Base-by-base conservation (phyloP, 2,329 filamentous ascomycete genomes). In the Alternaria alternata region DNA sequence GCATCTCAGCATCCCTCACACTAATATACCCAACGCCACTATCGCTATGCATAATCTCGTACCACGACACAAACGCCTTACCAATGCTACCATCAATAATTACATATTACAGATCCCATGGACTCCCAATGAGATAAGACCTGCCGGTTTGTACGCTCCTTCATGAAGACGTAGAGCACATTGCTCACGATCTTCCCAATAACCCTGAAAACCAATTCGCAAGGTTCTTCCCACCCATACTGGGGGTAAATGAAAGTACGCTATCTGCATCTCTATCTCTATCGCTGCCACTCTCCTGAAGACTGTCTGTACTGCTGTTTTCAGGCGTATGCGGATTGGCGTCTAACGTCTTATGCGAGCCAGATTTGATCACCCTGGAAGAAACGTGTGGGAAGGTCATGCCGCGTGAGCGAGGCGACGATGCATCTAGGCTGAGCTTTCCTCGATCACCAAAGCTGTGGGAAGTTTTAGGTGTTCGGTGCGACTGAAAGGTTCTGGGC, bases 121-220 rank as follows among this genome's bases (percentile, higher is more conserved):
- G 26, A 54, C 5, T 26, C 3, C 42, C 24, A 14, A 39, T 30
- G 12, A 38, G 24, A 38, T n/a, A 38, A 2, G 20, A 38, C 46
- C 12, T 36, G 22, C 34, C 20, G 7, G 24, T 36, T 18, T 38
- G n/a, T 20, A 38, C 5, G 39, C 20, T 42, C 18, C 39, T 42
- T 8, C 39, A 41, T 14, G 22, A 43, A 20, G 18, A 32, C 46
- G 22, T 43, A 22, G 28, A 14, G 16, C 7, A 7, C 22, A 18
- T 30, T n/a, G 7, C n/a, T 43, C 39, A 51, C 38, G 39, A 61
- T 22, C 53, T 32, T 18, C 75, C 74, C 32, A 77, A 42, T 18
- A 78, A 54, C 3, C 72, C 74, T 1, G 75, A 76, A 20, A 78
- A 66, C 75, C 75, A 77, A 24, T 41, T 69, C 7, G 73, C 60